Percentiles rank a stretch among this genome's conserved stretches.
Evolutionary conservation across 305 asterid species (phyloP).

Genomic region (Ilex paraguariensis): DNA sequence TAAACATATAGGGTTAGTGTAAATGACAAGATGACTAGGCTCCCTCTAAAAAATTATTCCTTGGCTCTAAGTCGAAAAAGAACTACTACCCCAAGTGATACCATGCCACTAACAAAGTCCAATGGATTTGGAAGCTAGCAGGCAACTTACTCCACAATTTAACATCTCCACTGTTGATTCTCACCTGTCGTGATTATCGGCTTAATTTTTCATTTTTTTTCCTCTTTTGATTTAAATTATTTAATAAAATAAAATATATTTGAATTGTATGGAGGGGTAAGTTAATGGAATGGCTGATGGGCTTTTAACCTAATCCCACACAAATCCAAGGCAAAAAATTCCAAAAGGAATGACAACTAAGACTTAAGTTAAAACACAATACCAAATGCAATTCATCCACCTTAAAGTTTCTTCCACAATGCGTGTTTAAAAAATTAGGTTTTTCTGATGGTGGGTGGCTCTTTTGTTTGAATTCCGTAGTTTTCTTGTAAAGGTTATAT

Average conservation of each 20-base stretch:
- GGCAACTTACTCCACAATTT: neutral
- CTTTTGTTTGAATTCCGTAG: too few relatives aligned
- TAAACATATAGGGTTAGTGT: too few relatives aligned
- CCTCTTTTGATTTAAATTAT: neutral
- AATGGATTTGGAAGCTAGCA: conserved; percentile 5
- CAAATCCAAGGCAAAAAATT: conserved; percentile 13
- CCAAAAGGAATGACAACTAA: conserved; percentile 25
- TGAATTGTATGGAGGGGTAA: neutral
- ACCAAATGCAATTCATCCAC: conserved; percentile 2
- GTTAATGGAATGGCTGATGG: conserved; percentile 9
- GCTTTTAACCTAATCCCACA: conserved; percentile 22
- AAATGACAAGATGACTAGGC: too few relatives aligned
- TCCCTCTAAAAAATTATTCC: too few relatives aligned
- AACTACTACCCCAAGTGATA: too few relatives aligned
- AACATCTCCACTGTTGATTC: neutral
- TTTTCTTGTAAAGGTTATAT: too few relatives aligned
- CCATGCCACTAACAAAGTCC: neutral
- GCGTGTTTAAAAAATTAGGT: too few relatives aligned
- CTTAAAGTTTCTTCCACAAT: conserved; percentile 11
- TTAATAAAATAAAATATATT: neutral
- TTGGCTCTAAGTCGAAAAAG: too few relatives aligned
- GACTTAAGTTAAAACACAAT: neutral
- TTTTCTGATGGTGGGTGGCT: too few relatives aligned
- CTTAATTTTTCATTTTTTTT: neutral
- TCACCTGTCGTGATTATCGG: conserved; percentile 1